Base-by-base conservation (phyloP, 345 rosid species). In the Trapa bicornis region DNA sequence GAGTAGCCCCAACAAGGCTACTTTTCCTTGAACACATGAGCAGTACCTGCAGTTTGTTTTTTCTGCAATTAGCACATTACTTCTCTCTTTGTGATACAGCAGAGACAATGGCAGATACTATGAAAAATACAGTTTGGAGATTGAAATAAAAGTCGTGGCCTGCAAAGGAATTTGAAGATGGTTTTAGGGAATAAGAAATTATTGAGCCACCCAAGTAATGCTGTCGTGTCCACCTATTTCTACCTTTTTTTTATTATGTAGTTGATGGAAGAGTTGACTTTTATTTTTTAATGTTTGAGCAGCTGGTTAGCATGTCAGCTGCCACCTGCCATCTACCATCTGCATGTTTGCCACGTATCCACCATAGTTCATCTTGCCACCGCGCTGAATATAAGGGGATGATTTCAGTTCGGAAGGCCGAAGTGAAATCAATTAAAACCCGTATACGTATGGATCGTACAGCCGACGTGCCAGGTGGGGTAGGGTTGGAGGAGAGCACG, bases 321-420 rank as follows among this genome's bases (percentile, higher is more conserved):
- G 29, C 29, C 29, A 22, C 52, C 47, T 72, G 72, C 70, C 64
- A 29, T n/a, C 5, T 14, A 58, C 22, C 10, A 10, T 65, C 22
- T 78, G 80, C 80, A 78, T 69, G 79, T 29, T 32, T 42, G 43
- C 71, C 76, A 65, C 3, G 47, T 73, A 70, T 73, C 71, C n/a
- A 7, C 60, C 58, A 5, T 6, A 60, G 9, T 47, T 6, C 37
- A 22, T 37, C 67, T 17, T 63, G 32, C 29, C 60, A 54, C 56
- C 56, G 56, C 48, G 48, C 48, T 7, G 13, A 11, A 45, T 45
- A 6, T 45, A 45, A 45, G 13, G 11, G 48, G 11, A 11, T 45
- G 13, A 45, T 7, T 45, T 45, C 48, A 7, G 48, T 4, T 22
- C 29, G 11, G 48, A 45, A 7, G 12, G 7, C 11, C 2, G 13